These are phyloP conservation scores for Ascochyta pisi DNA, from an alignment of 2,329 filamentous ascomycete species.

Conservation along the genomic window DNA sequence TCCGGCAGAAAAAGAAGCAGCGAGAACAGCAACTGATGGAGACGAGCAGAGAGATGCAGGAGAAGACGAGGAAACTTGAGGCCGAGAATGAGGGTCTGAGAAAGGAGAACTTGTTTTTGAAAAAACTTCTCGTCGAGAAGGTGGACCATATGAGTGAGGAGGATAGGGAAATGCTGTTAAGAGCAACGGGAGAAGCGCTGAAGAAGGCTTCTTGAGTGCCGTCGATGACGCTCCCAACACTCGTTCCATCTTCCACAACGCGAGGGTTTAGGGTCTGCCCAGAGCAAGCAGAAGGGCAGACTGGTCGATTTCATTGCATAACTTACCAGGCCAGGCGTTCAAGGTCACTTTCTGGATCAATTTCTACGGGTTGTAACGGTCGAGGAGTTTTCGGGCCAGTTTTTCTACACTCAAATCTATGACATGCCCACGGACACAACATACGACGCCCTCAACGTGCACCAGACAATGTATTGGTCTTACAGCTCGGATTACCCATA, in stretches of 20 bases:
- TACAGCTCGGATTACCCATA: not conserved
- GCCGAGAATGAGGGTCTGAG: conserved; percentile 47
- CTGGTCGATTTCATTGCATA: not conserved
- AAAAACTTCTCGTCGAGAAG: conserved; percentile 46
- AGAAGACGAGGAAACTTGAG: conserved; percentile 78
- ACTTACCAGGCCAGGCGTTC: conserved; percentile 10
- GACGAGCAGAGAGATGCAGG: conserved; percentile 71
- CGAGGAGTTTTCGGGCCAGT: not conserved
- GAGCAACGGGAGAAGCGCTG: conserved; percentile 31
- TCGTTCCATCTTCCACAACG: not conserved
- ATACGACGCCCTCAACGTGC: not conserved
- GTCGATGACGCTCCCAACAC: not conserved
- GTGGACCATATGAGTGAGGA: conserved; percentile 50
- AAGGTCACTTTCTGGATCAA: not conserved
- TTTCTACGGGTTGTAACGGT: not conserved
- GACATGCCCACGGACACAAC: not conserved
- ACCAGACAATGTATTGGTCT: not conserved
- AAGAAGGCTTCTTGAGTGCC: conserved; percentile 14
- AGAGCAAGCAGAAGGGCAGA: not conserved
- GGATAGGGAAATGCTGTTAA: conserved; percentile 38
- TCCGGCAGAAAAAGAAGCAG: conserved; percentile 96
- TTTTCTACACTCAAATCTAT: conserved; percentile 4
- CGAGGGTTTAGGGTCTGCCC: not conserved
- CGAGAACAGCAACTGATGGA: conserved; percentile 76
- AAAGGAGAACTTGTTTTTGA: conserved; percentile 53